Conservation (phyloP, 1,139 yeast species). For the Zhuliangozyma parablackwelliae region DNA sequence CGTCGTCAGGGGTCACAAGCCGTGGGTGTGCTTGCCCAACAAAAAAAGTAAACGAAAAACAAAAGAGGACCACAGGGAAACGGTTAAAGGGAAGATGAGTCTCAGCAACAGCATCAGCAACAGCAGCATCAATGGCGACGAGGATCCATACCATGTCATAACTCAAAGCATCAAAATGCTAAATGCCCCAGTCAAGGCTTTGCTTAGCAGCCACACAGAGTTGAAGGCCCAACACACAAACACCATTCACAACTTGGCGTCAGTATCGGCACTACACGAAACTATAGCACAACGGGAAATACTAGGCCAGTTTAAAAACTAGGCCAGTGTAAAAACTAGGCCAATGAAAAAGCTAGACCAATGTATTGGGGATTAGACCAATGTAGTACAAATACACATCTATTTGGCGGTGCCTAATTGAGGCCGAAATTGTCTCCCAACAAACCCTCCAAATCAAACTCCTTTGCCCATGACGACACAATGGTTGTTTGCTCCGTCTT, state of each 20-base stretch:
- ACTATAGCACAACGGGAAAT: no score
- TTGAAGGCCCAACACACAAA: slow-evolving; percentile 23
- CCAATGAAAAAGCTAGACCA: no score
- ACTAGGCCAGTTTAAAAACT: no score
- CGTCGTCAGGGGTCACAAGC: no score
- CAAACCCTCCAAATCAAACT: slow-evolving; percentile 85
- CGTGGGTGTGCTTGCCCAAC: neutral
- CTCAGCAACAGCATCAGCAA: neutral
- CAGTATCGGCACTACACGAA: slow-evolving; percentile 9
- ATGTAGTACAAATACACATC: no score
- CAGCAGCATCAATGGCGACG: neutral
- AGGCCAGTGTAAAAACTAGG: no score
- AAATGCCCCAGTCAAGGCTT: slow-evolving; percentile 18
- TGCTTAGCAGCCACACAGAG: slow-evolving; percentile 25
- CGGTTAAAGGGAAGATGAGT: neutral
- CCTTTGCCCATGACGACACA: slow-evolving; percentile 90
- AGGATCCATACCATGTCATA: slow-evolving; percentile 22
- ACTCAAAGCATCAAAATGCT: slow-evolving; percentile 18
- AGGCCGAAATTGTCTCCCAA: slow-evolving; percentile 42
- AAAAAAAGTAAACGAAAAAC: neutral
- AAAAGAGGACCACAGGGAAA: neutral
- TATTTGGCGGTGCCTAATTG: neutral
- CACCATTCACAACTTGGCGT: slow-evolving; percentile 19
- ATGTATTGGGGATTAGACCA: no score
- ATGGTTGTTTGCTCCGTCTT: slow-evolving; percentile 73